A percentile compares a stretch with the other conserved stretches of the same genome.
Evolutionary conservation across 345 rosid genomes (phyloP).

Genomic region (Moricandia arvensis): DNA sequence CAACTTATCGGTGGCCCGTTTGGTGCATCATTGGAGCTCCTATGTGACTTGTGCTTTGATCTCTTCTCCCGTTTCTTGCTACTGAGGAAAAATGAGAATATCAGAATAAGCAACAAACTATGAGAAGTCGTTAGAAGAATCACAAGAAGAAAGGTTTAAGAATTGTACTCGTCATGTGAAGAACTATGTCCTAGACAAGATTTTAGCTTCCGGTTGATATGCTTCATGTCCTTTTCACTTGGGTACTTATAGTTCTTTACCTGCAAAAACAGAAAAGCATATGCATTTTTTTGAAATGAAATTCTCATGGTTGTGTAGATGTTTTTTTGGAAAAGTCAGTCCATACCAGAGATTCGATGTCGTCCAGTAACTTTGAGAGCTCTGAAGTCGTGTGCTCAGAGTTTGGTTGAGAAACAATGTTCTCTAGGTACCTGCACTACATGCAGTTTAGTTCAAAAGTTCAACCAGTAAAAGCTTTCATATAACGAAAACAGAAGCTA

Average conservation of each 20-base stretch:
- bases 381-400: constrained; percentile 52
- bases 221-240: constrained; percentile 93
- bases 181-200: constrained; percentile 89
- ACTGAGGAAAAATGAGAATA: constrained; percentile 9
- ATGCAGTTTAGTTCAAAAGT: neutral
- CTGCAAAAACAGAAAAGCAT: constrained; percentile 32
- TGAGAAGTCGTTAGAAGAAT: neutral
- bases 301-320: neutral
- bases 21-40: constrained; percentile 50
- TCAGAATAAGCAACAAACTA: neutral
- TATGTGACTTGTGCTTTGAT: constrained; percentile 77
- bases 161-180: constrained; percentile 72
- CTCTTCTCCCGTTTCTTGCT: constrained; percentile 90
- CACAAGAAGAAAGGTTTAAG: neutral
- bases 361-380: constrained; percentile 52
- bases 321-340: neutral
- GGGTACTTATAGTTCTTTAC: constrained; percentile 68
- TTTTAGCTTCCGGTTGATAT: constrained; percentile 83
- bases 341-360: constrained; percentile 62
- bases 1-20: neutral
- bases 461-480: neutral
- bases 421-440: constrained; percentile 56
- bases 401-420: constrained; percentile 57
- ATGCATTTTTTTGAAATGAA: neutral
- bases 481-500: neutral